Evolutionary conservation across 495 filamentous ascomycete species (phyloP), one percentile per base, ranked within the genome.

Genomic region (Pyrenula massariospora): DNA sequence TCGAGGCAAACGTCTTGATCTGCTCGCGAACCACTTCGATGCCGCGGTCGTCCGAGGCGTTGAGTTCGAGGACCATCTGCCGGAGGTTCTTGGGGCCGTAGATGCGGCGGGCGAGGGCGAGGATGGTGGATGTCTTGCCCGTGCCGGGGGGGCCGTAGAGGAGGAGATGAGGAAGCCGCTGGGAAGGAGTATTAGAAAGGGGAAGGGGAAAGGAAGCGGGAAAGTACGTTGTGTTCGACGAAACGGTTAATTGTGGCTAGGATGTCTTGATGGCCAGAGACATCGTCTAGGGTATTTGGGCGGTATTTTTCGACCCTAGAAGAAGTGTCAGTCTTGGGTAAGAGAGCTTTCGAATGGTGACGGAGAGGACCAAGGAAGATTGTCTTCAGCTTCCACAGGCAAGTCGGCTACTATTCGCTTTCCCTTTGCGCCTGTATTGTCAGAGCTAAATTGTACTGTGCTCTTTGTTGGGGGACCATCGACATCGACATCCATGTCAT

Each of bases 21-120:
- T 97, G 94, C 70, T 99, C 94, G 57, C 92, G 82, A 50, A 99
- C 93, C 3, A 99, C 93, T 59, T 99, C 94, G 71, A 99, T 99
- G 63, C 93, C 93, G 73, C 93, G 79, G 65, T 98, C 93, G 64
- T 98, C 93, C 58, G 88, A 94, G 31, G 93, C 93, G 69, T 98
- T 98, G 56, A 98, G 80, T 66, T 98, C 93, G 3, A 98, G 78
- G 51, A 98, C 94, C 88, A 97, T 96, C 67, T 98, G 93, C 22
- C 91, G 83, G 84, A 97, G 86, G 68, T 96, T 97, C 57, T 87
- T 87, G 55, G 71, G 70, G 42, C 93, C 93, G 62, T 97, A 99
- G 67, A 99, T 99, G 57, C 86, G 80, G 53, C 94, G 81, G 12
- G 93, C 89, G 20, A 99, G 84, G 0, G 84, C 84, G 22, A 99